A percentile compares a stretch with the other conserved stretches of the same genome.
Evolutionary conservation across 345 rosid species (phyloP).

Genomic region (Murraya koenigii): DNA sequence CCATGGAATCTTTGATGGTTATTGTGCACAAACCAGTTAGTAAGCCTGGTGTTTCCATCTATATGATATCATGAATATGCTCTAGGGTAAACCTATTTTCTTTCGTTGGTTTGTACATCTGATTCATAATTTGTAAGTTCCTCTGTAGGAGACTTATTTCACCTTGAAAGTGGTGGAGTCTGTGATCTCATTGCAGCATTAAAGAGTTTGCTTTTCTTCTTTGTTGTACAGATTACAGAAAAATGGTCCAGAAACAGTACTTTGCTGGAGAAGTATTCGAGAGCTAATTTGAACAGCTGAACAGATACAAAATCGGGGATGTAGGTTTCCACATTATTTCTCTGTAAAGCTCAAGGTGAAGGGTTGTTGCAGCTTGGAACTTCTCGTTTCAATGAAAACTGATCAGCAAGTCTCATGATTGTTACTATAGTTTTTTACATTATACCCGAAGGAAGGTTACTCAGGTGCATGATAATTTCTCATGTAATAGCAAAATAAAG

Average conservation of each 20-base stretch:
- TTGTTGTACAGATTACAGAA: conserved; percentile 41
- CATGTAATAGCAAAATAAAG: conserved; percentile 16
- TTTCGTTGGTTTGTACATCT: background rate
- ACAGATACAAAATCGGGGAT: background rate
- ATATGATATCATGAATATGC: background rate
- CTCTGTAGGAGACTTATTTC: background rate
- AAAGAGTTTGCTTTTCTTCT: background rate
- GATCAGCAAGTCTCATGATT: background rate
- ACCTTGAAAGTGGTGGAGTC: background rate
- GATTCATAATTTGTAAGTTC: background rate
- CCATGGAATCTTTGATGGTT: background rate
- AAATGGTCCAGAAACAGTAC: conserved; percentile 55
- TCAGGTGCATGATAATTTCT: background rate
- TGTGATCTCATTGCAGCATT: background rate
- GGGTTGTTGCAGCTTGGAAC: background rate
- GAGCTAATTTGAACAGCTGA: conserved; percentile 21
- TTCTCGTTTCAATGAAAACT: background rate
- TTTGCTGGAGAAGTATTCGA: conserved; percentile 31
- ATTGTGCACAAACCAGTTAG: background rate
- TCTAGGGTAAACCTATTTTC: background rate
- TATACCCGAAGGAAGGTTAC: background rate
- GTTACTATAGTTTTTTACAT: background rate
- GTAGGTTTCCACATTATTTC: background rate
- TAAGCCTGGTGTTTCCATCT: background rate
- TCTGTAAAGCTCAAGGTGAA: background rate